Base-by-base conservation (phyloP, 495 filamentous ascomycete species). In the Zalerion maritima region DNA sequence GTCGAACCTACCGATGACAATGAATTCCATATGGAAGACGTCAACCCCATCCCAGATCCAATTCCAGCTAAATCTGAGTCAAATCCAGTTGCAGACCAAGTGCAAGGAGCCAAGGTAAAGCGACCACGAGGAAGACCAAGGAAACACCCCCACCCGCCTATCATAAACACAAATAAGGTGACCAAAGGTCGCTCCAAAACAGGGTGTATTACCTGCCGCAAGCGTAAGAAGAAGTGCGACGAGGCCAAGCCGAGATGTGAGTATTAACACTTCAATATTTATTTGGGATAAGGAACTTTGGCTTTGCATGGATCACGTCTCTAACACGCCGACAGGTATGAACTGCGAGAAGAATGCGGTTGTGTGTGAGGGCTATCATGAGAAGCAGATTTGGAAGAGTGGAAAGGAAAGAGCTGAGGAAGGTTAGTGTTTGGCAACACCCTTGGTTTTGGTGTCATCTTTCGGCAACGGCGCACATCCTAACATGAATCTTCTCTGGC, bases 161-260 rank as follows among this genome's bases (percentile, higher is more conserved):
- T 50, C 26, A 36, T 52, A 21, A 35, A 42, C 8, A 46, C 50
- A 17, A 69, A 62, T 50, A 89, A 89, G 40, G 50, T 78, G 31
- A 73, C 81, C 26, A 89, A 91, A 43, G 81, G 79, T n/a, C 67
- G 85, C 12, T 91, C 83, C 35, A 94, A 94, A 60, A 93, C 85
- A 3, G 85, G 85, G 1, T 94, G 85, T 54, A 77, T 89, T 33
- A 94, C 85, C 27, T 94, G 85, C 60, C 69, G 85, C 32, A 77
- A 78, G 44, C 65, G 85, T 18, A 93, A 93, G 62, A 94, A 93
- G 77, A 94, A 94, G 59, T 94, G 85, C 55, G 85, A 93, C 47
- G 85, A 94, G 60, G 73, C 75, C n/a, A 91, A 86, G 44, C 85
- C 85, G 31, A 60, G 69, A 43, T 92, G 81, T 71, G 64, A 68